A percentile compares a stretch with the other conserved stretches of the same genome.
phyloP scores from a whole-genome alignment of 1,139 yeast genomes.

The Saccharomyces hybrid region DNA sequence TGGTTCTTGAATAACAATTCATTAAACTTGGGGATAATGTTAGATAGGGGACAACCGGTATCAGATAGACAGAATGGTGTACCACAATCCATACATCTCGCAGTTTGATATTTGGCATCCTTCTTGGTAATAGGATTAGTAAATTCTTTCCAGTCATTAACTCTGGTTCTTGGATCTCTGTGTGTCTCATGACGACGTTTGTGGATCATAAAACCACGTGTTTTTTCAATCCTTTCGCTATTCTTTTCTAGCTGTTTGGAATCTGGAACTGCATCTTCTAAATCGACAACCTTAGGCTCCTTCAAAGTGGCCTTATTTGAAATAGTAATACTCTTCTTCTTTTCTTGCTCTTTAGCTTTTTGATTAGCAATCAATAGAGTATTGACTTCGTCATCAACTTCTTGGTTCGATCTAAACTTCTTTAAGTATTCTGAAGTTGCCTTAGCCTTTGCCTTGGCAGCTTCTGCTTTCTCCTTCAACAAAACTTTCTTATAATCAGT shows the following conservation, averaged over 20 bases:
- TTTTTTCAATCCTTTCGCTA: conserved; percentile 53
- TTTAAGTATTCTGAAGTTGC: conserved; percentile 36
- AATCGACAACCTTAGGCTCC: conserved; percentile 83
- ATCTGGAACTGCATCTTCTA: conserved; percentile 83
- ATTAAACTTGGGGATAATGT: conserved; percentile 96
- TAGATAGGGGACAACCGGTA: conserved; percentile 96
- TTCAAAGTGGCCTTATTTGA: conserved; percentile 38
- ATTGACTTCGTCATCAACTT: conserved; percentile 79
- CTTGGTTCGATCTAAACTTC: conserved; percentile 56
- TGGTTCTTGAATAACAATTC: conserved; percentile 91
- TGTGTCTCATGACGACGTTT: conserved; percentile 82
- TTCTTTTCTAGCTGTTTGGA: conserved; percentile 55
- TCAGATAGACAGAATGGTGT: conserved; percentile 98
- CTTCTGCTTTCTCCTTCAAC: conserved; percentile 65
- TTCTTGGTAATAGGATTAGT: conserved; percentile 74
- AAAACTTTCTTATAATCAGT: conserved; percentile 84
- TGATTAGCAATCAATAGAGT: conserved; percentile 59
- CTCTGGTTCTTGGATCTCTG: conserved; percentile 68
- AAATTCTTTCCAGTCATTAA: conserved; percentile 90
- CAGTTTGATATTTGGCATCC: conserved; percentile 85
- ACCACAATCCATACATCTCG: conserved; percentile 99
- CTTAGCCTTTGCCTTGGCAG: conserved; percentile 50
- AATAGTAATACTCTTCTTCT: conserved; percentile 40
- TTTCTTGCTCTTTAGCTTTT: conserved; percentile 35
- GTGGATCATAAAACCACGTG: conserved; percentile 89